Percentiles rank a stretch among this genome's conserved stretches.
These are phyloP conservation scores for Ashbya aceris DNA, from an alignment of 1,139 yeast genomes.

Conservation along the genomic window DNA sequence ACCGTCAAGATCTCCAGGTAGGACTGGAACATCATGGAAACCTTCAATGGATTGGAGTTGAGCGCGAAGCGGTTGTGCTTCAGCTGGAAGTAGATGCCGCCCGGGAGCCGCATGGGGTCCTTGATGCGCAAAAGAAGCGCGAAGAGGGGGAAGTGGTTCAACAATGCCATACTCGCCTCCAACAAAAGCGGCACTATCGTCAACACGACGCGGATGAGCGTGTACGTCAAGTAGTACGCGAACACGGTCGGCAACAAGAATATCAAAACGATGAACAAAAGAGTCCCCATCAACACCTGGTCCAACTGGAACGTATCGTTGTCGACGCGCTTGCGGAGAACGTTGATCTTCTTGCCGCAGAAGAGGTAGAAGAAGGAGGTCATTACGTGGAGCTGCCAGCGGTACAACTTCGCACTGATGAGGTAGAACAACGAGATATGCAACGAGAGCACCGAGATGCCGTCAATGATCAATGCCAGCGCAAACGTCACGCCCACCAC, in stretches of 20 bases:
- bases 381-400: constrained; percentile 61
- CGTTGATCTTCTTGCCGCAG: constrained; percentile 82
- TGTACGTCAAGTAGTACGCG: constrained; percentile 75
- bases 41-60: constrained; percentile 38
- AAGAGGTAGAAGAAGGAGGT: constrained; percentile 74
- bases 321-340: constrained; percentile 77
- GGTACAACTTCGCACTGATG: constrained; percentile 69
- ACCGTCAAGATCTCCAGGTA: constrained; percentile 36
- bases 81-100: constrained; percentile 53
- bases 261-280: constrained; percentile 69
- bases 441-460: constrained; percentile 50
- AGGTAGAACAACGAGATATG: constrained; percentile 72
- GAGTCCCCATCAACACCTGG: constrained; percentile 79
- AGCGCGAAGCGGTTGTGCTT: constrained; percentile 22
- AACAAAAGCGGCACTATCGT: constrained; percentile 43
- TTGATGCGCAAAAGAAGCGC: constrained; percentile 69
- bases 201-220: constrained; percentile 45
- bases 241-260: constrained; percentile 79
- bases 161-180: constrained; percentile 52
- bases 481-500: constrained; percentile 60
- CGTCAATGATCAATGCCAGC: constrained; percentile 58
- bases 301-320: constrained; percentile 76
- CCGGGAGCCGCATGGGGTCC: constrained; percentile 82
- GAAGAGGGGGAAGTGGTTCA: constrained; percentile 83
- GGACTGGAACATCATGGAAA: constrained; percentile 40